Evolutionary conservation across 1,284 basidiomycete genomes (phyloP), one percentile per base, ranked within the genome.

Genomic region (Malassezia pachydermatis): DNA sequence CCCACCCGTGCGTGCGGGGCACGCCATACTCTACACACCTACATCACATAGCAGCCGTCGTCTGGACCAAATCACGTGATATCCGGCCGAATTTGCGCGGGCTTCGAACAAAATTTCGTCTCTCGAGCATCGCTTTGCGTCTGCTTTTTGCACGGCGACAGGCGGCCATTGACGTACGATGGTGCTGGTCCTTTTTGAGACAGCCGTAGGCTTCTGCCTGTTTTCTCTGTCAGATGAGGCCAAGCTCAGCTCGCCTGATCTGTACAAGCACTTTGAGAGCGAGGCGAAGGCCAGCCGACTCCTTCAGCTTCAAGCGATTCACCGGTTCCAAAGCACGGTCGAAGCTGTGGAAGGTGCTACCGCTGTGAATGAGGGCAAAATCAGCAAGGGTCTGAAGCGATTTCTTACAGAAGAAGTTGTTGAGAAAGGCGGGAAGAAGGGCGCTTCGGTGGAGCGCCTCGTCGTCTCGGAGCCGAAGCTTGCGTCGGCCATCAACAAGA

Each of bases 331-430:
- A 29, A 92, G 88, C 39, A 96, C 92, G 9, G 94, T 88, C 23
- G 83, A 84, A 19, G 92, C 94, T n/a, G 92, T 98, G n/a, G 90
- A 96, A 75, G 92, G 96, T 72, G 83, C 96, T 63, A 86, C 88
- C 25, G 83, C 90, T 11, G 76, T 96, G 39, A 88, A 92, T 72
- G 84, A 84, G 45, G 89, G 90, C 58, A 90, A 94, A 76, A 74
- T 96, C 42, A 86, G 86, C 45, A 94, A 94, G 74, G 82, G 83
- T 5, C 76, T 96, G 61, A 92, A 92, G 76, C 83, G 92, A 71
- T 96, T 96, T 77, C 75, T 98, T 63, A 83, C 83, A 24, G 84
- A 89, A 35, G 83, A 92, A 64, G 81, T 94, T 39, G 77, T 86
- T 33, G 83, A 60, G 38, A 51, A 55, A 36, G 55, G 53, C 16